Evolutionary conservation across 2,329 filamentous ascomycete genomes (phyloP).

Genomic region (Microdochium bolleyi): DNA sequence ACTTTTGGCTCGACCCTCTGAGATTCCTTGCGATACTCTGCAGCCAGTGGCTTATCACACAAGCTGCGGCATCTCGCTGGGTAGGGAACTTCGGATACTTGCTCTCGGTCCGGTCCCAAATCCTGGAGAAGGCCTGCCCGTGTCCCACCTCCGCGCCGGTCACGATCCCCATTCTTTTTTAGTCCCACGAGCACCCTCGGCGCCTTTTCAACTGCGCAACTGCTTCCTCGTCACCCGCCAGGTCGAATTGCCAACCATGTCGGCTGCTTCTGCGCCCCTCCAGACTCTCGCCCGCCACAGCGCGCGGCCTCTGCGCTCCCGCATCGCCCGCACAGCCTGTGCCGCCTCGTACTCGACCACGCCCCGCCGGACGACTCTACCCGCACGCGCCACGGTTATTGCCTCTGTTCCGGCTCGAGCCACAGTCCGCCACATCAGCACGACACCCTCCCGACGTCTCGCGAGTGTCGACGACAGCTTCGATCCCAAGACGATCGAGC

Average conservation of each 20-base stretch:
- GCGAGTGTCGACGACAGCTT: conserved; percentile 44
- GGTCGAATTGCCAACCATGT: conserved; percentile 10
- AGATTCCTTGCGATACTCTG: too few species aligned
- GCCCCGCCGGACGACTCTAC: conserved; percentile 5
- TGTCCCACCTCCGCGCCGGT: neutral
- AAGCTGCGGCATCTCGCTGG: too few species aligned
- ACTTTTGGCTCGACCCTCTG: neutral
- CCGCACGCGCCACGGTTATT: conserved; percentile 6
- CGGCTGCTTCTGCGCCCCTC: conserved; percentile 14
- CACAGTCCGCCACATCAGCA: conserved; percentile 26
- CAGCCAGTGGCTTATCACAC: too few species aligned
- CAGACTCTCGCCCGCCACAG: conserved; percentile 15
- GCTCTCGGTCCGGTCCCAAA: neutral
- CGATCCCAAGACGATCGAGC: conserved; percentile 63
- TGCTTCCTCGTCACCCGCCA: neutral
- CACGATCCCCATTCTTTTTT: conserved; percentile 1
- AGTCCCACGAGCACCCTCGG: neutral
- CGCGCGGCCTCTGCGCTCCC: conserved; percentile 11
- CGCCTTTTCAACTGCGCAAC: neutral
- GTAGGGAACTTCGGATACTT: neutral
- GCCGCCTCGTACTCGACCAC: conserved; percentile 13
- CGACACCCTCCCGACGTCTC: conserved; percentile 16
- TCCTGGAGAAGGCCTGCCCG: neutral
- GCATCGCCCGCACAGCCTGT: conserved; percentile 6
- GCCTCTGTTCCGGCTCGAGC: conserved; percentile 5